Percentiles rank a stretch among this genome's conserved stretches.
Evolutionary conservation across 768 basidiomycete species (phyloP).

Genomic region (Coprinopsis marcescibilis): DNA sequence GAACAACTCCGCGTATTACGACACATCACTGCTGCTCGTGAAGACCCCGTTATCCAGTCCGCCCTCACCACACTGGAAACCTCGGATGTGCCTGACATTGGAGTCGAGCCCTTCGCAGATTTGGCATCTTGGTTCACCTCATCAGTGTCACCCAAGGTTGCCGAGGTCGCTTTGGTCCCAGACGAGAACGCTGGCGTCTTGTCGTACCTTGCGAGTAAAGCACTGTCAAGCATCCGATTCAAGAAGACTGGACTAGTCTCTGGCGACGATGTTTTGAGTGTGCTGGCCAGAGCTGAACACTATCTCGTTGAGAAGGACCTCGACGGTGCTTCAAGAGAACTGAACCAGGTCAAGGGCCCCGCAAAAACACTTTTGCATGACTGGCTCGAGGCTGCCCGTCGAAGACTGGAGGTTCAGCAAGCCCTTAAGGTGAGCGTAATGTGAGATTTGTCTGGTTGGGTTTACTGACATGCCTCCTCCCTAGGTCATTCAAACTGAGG

Average conservation of each 20-base stretch:
- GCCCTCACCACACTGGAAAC: conserved; percentile 65
- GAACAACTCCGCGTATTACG: conserved; percentile 82
- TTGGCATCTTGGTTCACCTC: conserved; percentile 88
- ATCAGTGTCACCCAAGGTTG: conserved; percentile 77
- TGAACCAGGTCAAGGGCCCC: conserved; percentile 85
- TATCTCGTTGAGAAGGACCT: conserved; percentile 90
- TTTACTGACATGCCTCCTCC: conserved; percentile 12
- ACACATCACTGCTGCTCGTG: conserved; percentile 62
- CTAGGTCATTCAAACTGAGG: conserved; percentile 79
- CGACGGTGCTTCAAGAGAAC: conserved; percentile 81
- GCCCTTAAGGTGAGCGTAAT: conserved; percentile 65
- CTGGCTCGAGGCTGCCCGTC: conserved; percentile 88
- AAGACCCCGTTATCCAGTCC: conserved; percentile 61
- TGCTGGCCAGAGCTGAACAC: conserved; percentile 84
- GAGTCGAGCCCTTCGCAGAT: conserved; percentile 84
- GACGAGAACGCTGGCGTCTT: conserved; percentile 85
- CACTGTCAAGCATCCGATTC: conserved; percentile 73
- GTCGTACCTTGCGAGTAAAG: conserved; percentile 77
- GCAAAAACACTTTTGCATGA: conserved; percentile 70
- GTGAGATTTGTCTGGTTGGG: conserved; percentile 1
- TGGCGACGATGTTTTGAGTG: conserved; percentile 82
- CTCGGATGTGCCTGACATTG: conserved; percentile 71
- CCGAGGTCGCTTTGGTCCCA: conserved; percentile 88
- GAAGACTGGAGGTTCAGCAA: conserved; percentile 86
- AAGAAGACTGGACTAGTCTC: conserved; percentile 71